These are phyloP conservation scores for Tephrocybe sp. DNA, from an alignment of 768 basidiomycete genomes.

Conservation along the genomic window DNA sequence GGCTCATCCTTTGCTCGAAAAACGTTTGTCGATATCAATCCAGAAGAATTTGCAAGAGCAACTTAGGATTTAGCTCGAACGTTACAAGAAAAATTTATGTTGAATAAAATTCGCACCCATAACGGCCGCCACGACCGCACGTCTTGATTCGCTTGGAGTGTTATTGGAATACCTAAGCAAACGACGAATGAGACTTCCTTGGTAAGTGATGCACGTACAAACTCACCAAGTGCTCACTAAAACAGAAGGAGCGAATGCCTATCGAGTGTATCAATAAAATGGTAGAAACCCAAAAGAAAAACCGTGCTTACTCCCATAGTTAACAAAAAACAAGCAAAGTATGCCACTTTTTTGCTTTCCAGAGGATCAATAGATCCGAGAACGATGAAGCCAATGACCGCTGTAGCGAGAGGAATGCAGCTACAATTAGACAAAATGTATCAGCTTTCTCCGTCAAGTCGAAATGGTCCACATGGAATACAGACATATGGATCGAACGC, in stretches of 20 bases:
- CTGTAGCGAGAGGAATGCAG: slow-evolving; percentile 39
- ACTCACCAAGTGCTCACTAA: slow-evolving; percentile 40
- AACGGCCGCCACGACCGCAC: slow-evolving; percentile 49
- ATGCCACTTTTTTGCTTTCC: slow-evolving; percentile 40
- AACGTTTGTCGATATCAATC: slow-evolving; percentile 50
- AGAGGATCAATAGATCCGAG: slow-evolving; percentile 44
- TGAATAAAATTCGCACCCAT: slow-evolving; percentile 34
- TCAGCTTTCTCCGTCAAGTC: not conserved
- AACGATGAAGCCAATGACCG: slow-evolving; percentile 39
- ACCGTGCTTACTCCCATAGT: slow-evolving; percentile 40
- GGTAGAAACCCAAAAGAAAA: not conserved
- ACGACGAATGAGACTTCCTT: not conserved
- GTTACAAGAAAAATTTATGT: not conserved
- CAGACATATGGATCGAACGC: slow-evolving; percentile 45
- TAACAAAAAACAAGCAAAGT: slow-evolving; percentile 55
- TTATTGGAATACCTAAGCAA: slow-evolving; percentile 43
- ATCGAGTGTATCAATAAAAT: not conserved
- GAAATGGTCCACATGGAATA: not conserved
- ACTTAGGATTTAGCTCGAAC: slow-evolving; percentile 25
- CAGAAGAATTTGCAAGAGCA: slow-evolving; percentile 46
- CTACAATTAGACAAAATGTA: slow-evolving; percentile 18
- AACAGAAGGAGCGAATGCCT: slow-evolving; percentile 49
- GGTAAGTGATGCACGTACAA: not conserved
- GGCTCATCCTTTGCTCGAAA: slow-evolving; percentile 50
- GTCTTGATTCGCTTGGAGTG: slow-evolving; percentile 44